Conservation (phyloP, 371 early-diverging fungal genomes). For the Chytridium lagenaria region DNA sequence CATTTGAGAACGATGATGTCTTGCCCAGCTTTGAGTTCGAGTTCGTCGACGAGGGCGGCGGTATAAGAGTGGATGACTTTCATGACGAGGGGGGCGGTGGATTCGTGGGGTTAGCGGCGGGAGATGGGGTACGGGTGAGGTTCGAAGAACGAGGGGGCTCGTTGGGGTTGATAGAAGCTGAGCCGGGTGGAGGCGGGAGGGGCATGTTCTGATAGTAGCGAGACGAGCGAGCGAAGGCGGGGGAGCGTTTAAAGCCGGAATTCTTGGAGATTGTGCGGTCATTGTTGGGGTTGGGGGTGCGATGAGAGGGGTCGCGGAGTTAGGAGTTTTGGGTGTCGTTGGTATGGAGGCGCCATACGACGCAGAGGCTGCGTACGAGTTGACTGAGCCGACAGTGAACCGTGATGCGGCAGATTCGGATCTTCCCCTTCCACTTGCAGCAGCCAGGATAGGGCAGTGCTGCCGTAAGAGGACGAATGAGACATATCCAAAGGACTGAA, state of each 20-base stretch:
- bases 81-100: slow-evolving; percentile 24
- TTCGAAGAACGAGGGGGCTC: not conserved
- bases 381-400: not conserved
- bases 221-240: not conserved
- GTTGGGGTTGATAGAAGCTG: not conserved
- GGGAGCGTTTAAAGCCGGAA: not conserved
- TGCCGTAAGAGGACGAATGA: not conserved
- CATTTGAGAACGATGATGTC: slow-evolving; percentile 42
- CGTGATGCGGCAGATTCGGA: not conserved
- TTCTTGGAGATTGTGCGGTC: not conserved
- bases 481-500: not conserved
- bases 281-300: not conserved
- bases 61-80: slow-evolving; percentile 45
- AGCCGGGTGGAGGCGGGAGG: not conserved
- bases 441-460: slow-evolving; percentile 10
- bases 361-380: not conserved
- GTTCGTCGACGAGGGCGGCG: slow-evolving; percentile 47
- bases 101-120: not conserved
- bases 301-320: slow-evolving; percentile 9
- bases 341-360: not conserved
- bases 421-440: not conserved
- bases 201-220: not conserved
- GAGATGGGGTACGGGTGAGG: not conserved
- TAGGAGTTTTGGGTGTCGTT: slow-evolving; percentile 7
- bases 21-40: slow-evolving; percentile 38